A percentile compares a stretch with the other conserved stretches of the same genome.
These are phyloP conservation scores for Candida pseudofarinosa DNA, from an alignment of 805 yeast species.

Conservation along the genomic window DNA sequence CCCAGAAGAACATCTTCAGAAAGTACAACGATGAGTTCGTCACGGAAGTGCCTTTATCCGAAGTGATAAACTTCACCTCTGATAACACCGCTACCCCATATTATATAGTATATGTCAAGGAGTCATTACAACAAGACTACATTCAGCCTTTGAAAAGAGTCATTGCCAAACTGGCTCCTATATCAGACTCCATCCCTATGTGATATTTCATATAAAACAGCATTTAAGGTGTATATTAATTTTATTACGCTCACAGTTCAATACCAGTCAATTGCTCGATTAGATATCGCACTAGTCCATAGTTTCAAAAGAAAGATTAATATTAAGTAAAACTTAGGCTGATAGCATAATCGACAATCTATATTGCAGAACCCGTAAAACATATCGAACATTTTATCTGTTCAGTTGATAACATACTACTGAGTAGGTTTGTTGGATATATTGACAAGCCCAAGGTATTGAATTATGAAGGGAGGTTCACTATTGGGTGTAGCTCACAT, in stretches of 20 bases:
- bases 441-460: not conserved
- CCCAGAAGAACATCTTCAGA: conserved; percentile 61
- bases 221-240: conserved; percentile 1
- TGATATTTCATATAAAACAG: not conserved
- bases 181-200: not conserved
- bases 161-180: conserved; percentile 7
- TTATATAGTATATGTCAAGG: conserved; percentile 77
- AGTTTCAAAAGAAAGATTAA: not conserved
- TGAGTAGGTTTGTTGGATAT: not conserved
- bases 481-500: not conserved
- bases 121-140: conserved; percentile 48
- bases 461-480: not conserved
- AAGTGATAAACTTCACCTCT: conserved; percentile 61
- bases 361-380: no score
- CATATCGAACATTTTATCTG: not conserved
- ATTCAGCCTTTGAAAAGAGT: conserved; percentile 64
- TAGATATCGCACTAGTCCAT: not conserved
- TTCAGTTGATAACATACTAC: not conserved
- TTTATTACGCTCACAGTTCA: not conserved
- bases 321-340: not conserved
- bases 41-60: conserved; percentile 65
- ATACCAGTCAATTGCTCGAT: not conserved
- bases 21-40: conserved; percentile 95
- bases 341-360: not conserved
- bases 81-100: conserved; percentile 92